These are phyloP conservation scores for Globisporangium yorkense DNA, from an alignment of 352 stramenopile species.

Conservation along the genomic window DNA sequence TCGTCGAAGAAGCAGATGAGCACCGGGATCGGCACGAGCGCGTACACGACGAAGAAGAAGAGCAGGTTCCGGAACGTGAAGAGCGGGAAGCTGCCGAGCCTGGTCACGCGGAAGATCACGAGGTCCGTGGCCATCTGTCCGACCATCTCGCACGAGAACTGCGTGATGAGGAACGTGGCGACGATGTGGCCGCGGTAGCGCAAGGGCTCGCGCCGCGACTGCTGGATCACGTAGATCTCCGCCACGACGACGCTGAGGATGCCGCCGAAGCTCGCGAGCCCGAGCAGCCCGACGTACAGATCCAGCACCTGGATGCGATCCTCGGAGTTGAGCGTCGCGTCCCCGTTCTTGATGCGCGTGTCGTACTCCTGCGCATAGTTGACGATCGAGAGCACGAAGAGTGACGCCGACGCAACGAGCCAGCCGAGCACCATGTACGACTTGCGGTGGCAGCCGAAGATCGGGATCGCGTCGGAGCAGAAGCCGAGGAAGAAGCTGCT, in stretches of 20 bases:
- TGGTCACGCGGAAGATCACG: constrained; percentile 45
- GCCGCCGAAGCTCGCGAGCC: constrained; percentile 41
- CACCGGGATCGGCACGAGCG: constrained; percentile 32
- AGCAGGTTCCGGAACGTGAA: constrained; percentile 37
- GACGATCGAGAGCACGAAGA: constrained; percentile 48
- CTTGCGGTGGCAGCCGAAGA: constrained; percentile 44
- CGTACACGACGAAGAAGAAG: constrained; percentile 45
- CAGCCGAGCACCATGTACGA: constrained; percentile 51
- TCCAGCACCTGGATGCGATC: constrained; percentile 28
- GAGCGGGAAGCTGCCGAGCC: constrained; percentile 32
- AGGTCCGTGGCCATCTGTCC: constrained; percentile 41
- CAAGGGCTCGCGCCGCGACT: constrained; percentile 42
- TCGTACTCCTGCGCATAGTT: constrained; percentile 50
- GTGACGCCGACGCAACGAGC: constrained; percentile 28
- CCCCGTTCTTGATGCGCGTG: constrained; percentile 13
- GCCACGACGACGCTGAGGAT: constrained; percentile 41
- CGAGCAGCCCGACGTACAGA: constrained; percentile 34
- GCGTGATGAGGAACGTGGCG: constrained; percentile 42
- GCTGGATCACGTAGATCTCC: constrained; percentile 51
- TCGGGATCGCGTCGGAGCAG: constrained; percentile 38
- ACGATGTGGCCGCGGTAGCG: constrained; percentile 25
- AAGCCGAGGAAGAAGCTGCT: constrained; percentile 47
- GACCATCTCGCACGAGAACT: constrained; percentile 40
- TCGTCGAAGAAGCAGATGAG: constrained; percentile 38
- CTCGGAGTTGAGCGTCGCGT: constrained; percentile 10